These are phyloP conservation scores for Durusdinium trenchii DNA, from an alignment of 73 alveolate genomes.

Conservation along the genomic window DNA sequence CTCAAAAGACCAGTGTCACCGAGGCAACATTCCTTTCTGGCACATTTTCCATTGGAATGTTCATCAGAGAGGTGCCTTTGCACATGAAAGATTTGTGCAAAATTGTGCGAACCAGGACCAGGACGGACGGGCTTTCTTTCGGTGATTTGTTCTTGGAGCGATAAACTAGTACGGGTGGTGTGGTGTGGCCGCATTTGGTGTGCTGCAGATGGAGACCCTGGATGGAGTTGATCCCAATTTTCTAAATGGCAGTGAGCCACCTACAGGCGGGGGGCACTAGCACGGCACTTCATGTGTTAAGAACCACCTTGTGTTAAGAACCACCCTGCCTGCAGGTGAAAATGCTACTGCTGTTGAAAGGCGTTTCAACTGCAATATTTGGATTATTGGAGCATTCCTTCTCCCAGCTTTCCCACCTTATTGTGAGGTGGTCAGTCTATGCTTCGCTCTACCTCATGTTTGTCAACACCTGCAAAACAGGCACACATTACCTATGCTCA, in stretches of 20 bases:
- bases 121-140: no score
- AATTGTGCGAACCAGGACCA: no score
- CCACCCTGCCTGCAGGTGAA: not conserved
- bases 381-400: not conserved
- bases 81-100: not conserved
- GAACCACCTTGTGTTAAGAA: not conserved
- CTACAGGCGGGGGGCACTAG: not conserved
- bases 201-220: constrained; percentile 49
- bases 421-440: constrained; percentile 74
- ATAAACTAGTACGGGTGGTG: not conserved
- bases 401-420: not conserved
- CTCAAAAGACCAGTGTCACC: not conserved
- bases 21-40: constrained; percentile 69
- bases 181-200: not conserved
- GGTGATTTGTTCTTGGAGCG: no score
- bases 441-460: constrained; percentile 57
- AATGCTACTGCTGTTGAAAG: constrained; percentile 57
- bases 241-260: constrained; percentile 83
- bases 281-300: not conserved
- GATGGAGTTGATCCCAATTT: constrained; percentile 76
- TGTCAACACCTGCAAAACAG: constrained; percentile 39
- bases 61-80: constrained; percentile 66
- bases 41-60: constrained; percentile 68
- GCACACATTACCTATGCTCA: not conserved
- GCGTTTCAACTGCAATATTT: not conserved